Base-by-base conservation (phyloP, 139 green algal genomes). In the Auxenochlorella pyrenoidosa region DNA sequence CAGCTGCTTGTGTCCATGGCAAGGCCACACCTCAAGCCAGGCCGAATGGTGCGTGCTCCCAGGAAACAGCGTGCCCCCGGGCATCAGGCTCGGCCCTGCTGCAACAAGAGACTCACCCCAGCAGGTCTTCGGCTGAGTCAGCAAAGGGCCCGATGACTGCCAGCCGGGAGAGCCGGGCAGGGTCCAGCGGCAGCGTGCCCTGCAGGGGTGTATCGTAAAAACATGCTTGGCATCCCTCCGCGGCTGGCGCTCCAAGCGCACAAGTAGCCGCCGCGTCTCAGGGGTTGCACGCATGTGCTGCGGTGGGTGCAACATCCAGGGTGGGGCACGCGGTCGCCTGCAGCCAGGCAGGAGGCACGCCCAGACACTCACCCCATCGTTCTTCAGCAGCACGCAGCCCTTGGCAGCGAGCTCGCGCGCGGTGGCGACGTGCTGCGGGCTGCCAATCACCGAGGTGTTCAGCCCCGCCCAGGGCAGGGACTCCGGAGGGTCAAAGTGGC, bases 301-400 rank as follows among this genome's bases (percentile, higher is more conserved):
- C n/a, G n/a, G n/a, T n/a, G n/a, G n/a, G n/a, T n/a, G n/a, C n/a
- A n/a, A n/a, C n/a, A n/a, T n/a, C n/a, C n/a, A n/a, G n/a, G n/a
- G n/a, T n/a, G n/a, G n/a, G n/a, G n/a, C n/a, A n/a, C 59, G 21
- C 19, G 24, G 59, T 28, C 8, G 24, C 59, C 22, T 28, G 13
- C 59, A n/a, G 59, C n/a, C 19, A 71, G 5, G 22, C 63, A 22
- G 22, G 54, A 22, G 16, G 54, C 54, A 63, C 3, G 54, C 16
- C 54, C 54, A 22, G 15, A 24, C 12, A 24, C 54, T 75, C 68
- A 75, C 68, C 68, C 68, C 75, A 6, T 63, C 75, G 43, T 81
- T 81, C 44, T 81, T 81, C 30, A 81, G 75, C 43, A 81, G 43
- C 75, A 81, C 75, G 15, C 24, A 63, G 28, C 75, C 75, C 75